phyloP scores from a whole-genome alignment of 805 yeast species.

The fission yeast (Schizosaccharomyces pombe) region ASM294v3 CU329670.1:1041501-1042000 shows the following conservation, averaged over 20 bases:
- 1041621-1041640: neutral
- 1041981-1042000: too few species aligned
- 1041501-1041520: neutral
- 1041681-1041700: constrained; percentile 88
- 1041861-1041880: too few species aligned
- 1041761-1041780: neutral
- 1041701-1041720: constrained; percentile 90
- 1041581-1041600: constrained; percentile 12
- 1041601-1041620: neutral
- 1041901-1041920: too few species aligned
- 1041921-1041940: too few species aligned
- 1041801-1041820: too few species aligned
- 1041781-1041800: too few species aligned
- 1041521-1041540: constrained; percentile 14
- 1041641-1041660: neutral
- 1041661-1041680: constrained; percentile 64
- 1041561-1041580: constrained; percentile 12
- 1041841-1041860: too few species aligned
- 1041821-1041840: too few species aligned
- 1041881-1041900: too few species aligned
- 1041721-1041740: constrained; percentile 95
- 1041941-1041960: too few species aligned
- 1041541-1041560: constrained; percentile 24
- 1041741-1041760: constrained; percentile 29
- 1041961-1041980: too few species aligned